Conservation (phyloP, 345 rosid genomes). For the Ceriops zippeliana region DNA sequence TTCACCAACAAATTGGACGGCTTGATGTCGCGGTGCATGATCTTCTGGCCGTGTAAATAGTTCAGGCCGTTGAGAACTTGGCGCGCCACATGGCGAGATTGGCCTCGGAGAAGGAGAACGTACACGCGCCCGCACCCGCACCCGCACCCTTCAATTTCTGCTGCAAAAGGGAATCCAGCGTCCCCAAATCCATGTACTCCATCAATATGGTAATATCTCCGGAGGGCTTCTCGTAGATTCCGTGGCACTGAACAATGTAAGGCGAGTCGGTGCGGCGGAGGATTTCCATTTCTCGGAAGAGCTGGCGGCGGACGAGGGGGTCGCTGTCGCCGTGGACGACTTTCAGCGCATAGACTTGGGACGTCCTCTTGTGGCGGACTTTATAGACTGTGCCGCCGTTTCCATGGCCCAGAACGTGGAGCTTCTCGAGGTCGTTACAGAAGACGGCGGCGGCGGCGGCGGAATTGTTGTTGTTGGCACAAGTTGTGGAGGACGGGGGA, state of each 20-base stretch:
- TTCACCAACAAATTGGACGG: conserved; percentile 75
- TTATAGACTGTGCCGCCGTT: conserved; percentile 83
- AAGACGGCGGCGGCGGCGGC: conserved; percentile 16
- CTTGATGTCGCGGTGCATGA: conserved; percentile 80
- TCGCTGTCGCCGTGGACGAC: conserved; percentile 60
- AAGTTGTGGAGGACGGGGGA: background rate
- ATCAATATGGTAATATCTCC: conserved; percentile 66
- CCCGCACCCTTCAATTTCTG: conserved; percentile 22
- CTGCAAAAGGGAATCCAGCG: conserved; percentile 48
- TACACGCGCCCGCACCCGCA: no score
- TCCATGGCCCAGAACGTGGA: conserved; percentile 73
- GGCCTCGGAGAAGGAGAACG: conserved; percentile 40
- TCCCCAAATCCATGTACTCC: conserved; percentile 84
- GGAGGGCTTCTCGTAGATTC: conserved; percentile 49
- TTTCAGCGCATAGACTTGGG: conserved; percentile 63
- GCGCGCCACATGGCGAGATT: conserved; percentile 47
- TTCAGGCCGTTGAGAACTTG: conserved; percentile 63
- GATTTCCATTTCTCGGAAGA: conserved; percentile 71
- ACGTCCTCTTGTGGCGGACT: conserved; percentile 53
- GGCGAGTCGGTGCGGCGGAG: conserved; percentile 81
- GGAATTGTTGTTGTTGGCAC: background rate
- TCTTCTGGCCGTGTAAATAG: conserved; percentile 62
- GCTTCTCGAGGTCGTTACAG: conserved; percentile 54
- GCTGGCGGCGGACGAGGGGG: conserved; percentile 51
- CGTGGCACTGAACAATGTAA: conserved; percentile 54